Evolutionary conservation across 148 eudicot species (phyloP).

Genomic region (Chenopodium berlandieri): DNA sequence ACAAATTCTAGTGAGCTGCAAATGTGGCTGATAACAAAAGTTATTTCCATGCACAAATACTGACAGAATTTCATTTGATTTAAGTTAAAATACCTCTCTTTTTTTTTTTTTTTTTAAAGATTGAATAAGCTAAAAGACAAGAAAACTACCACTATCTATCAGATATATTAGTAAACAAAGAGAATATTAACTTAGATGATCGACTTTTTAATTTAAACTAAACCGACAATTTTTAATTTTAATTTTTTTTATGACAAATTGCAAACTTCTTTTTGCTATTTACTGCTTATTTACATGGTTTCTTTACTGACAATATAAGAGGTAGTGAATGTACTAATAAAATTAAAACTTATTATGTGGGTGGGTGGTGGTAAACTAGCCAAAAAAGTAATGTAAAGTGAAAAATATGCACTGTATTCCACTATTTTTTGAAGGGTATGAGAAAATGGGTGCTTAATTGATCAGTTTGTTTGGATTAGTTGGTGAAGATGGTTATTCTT

Average conservation of each 20-base stretch:
- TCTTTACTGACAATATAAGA: not conserved
- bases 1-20: conserved; percentile 27
- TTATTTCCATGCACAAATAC: conserved; percentile 7
- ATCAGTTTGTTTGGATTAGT: not conserved
- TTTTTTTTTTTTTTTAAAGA: not conserved
- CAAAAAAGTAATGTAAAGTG: conserved; percentile 17
- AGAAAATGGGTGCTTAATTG: not conserved
- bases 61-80: conserved; percentile 17
- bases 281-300: not conserved
- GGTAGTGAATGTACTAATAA: not conserved
- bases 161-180: not conserved
- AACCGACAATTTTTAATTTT: too few relatives aligned
- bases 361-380: conserved; percentile 28
- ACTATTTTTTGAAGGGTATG: conserved; percentile 4
- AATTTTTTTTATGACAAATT: conserved; percentile 3
- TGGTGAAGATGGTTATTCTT: not conserved
- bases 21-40: conserved; percentile 26
- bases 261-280: not conserved
- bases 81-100: not conserved
- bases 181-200: conserved; percentile 17
- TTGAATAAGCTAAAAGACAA: not conserved
- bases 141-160: not conserved
- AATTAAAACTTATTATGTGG: not conserved
- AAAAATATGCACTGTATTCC: conserved; percentile 22
- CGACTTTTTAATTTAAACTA: conserved; percentile 5